phyloP scores from a whole-genome alignment of 345 rosid species.

The Sapria himalayana region DNA sequence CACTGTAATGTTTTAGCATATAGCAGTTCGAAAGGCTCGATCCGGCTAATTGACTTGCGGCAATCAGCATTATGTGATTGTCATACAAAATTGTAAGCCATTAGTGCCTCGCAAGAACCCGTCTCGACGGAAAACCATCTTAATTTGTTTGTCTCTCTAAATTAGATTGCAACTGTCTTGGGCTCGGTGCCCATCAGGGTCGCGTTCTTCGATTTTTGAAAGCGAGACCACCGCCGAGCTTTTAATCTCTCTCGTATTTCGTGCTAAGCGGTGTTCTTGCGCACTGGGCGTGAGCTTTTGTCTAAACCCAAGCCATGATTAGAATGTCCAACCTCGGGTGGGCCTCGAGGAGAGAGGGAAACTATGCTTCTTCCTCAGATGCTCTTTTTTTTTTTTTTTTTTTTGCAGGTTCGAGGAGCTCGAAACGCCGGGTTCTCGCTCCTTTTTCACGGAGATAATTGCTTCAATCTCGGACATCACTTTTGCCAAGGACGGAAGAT shows the following conservation, averaged over 20 bases:
- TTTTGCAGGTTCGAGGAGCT: constrained; percentile 79
- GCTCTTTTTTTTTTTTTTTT: neutral
- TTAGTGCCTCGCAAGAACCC: no score
- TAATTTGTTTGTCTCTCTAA: no score
- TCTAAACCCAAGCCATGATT: no score
- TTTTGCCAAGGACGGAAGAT: constrained; percentile 75
- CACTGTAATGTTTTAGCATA: constrained; percentile 89
- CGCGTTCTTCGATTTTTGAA: no score
- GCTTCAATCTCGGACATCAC: constrained; percentile 96
- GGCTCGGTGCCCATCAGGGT: no score
- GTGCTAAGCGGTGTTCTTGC: no score
- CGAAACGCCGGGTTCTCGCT: constrained; percentile 75
- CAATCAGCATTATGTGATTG: constrained; percentile 94
- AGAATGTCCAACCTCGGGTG: no score
- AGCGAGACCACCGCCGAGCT: no score
- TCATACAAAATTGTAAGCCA: constrained; percentile 87
- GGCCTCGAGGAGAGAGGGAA: neutral
- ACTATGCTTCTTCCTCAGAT: neutral
- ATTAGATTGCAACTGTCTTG: no score
- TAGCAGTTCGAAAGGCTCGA: constrained; percentile 98
- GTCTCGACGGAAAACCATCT: no score
- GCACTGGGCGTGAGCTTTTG: no score
- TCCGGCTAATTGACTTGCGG: constrained; percentile 88
- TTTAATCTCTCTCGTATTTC: no score
- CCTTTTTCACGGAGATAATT: constrained; percentile 97